Evolutionary conservation across 177 flowering plant genomes (phyloP).

Genomic region (Vitis hybrid): DNA sequence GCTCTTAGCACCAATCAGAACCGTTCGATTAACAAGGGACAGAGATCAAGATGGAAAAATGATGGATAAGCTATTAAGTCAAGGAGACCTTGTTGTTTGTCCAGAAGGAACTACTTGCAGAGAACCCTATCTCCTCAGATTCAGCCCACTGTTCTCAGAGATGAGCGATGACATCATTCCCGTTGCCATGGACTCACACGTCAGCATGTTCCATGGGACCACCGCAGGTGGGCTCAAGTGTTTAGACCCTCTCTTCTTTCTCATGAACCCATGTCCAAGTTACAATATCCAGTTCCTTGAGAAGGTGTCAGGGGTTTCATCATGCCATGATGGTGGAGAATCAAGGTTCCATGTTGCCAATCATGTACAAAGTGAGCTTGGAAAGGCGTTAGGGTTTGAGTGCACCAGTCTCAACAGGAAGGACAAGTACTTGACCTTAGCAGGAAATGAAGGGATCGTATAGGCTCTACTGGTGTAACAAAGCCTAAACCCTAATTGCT

Average conservation of each 20-base stretch:
- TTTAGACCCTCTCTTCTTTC: slow-evolving; percentile 70
- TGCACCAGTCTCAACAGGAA: slow-evolving; percentile 76
- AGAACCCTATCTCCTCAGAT: slow-evolving; percentile 75
- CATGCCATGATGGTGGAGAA: slow-evolving; percentile 10
- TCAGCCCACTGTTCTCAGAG: slow-evolving; percentile 76
- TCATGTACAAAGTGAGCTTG: slow-evolving; percentile 55
- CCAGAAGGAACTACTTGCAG: slow-evolving; percentile 94
- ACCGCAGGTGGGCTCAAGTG: slow-evolving; percentile 71
- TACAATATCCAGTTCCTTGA: slow-evolving; percentile 54
- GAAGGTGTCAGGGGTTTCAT: slow-evolving; percentile 29
- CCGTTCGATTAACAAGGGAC: slow-evolving; percentile 55
- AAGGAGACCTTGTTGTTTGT: slow-evolving; percentile 70
- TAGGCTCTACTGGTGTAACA: slow-evolving; percentile 2
- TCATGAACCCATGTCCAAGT: slow-evolving; percentile 54
- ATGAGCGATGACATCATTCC: slow-evolving; percentile 58
- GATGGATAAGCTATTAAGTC: slow-evolving; percentile 46
- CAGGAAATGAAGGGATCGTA: slow-evolving; percentile 67
- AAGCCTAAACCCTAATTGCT: too few relatives aligned
- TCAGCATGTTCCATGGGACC: slow-evolving; percentile 63
- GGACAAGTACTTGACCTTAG: slow-evolving; percentile 78
- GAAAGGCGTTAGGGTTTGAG: slow-evolving; percentile 55
- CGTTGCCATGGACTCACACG: slow-evolving; percentile 51
- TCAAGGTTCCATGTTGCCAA: slow-evolving; percentile 64
- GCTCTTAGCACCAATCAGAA: slow-evolving; percentile 58
- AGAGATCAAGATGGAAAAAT: slow-evolving; percentile 42